Base-by-base conservation (phyloP, 2,329 filamentous ascomycete species). In the Dactylellina sp. region DNA sequence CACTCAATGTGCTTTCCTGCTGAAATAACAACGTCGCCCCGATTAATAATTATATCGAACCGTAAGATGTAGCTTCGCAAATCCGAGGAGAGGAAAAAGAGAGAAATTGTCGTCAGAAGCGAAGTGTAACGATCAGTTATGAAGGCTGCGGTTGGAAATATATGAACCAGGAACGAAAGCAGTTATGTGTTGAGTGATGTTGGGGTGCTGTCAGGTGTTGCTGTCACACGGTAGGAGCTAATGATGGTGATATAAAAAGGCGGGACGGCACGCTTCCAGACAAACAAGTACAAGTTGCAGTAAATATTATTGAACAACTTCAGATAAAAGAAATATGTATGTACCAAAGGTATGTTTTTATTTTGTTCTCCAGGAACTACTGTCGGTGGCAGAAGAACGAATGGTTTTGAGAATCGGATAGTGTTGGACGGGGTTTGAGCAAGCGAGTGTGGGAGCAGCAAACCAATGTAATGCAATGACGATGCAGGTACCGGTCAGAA, bases 121-220 rank as follows among this genome's bases (percentile, higher is more conserved):
- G 32, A 50, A 32, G 42, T 57, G 28, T 44, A 55, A 55, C 24
- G 11, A 18, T 22, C 50, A 25, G 25, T 16, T 18, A 20, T 57
- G 11, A 18, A 24, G 42, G 32, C 18, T 22, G 42, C 16, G 52
- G 53, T n/a, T n/a, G n/a, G n/a, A n/a, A n/a, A 61, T 65, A 71
- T 63, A 71, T 64, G 39, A 14, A 7, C 12, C 6, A 3, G 37
- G 37, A 7, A 40, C 6, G 12, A 14, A 40, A 3, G 14, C 6
- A 16, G 37, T 3, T 12, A 14, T 60, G 68, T 55, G 68, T 72
- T 72, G 68, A 2, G 53, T 16, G 60, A 9, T 62, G 68, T 72
- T 71, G 60, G 60, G n/a, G 44, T 50, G 47, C 52, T 44, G 61
- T 74, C 70, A 74, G 61, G 61, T 74, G 70, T 62, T 57, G 53